These are phyloP conservation scores for Gillenia trifoliata DNA, from an alignment of 306 rosid species.

Conservation along the genomic window DNA sequence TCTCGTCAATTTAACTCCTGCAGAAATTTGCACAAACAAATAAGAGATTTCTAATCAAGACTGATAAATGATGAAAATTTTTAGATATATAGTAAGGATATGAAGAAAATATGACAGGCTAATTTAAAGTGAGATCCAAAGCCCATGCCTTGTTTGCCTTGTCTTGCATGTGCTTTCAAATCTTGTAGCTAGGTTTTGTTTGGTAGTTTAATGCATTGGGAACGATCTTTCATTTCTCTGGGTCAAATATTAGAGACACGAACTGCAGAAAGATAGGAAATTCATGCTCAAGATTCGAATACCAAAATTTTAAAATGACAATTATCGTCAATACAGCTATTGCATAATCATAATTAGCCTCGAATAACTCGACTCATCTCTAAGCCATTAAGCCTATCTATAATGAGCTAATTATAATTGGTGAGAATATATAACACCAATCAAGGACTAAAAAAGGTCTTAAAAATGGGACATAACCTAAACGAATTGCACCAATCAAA, in stretches of 20 bases:
- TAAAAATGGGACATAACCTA: neutral
- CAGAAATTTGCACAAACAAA: too few relatives aligned
- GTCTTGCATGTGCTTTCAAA: neutral
- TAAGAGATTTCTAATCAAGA: too few relatives aligned
- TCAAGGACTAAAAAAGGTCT: neutral
- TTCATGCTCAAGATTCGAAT: constrained; percentile 3
- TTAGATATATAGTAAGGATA: too few relatives aligned
- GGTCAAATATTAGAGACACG: too few relatives aligned
- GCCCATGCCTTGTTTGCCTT: too few relatives aligned
- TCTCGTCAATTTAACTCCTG: too few relatives aligned
- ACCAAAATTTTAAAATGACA: constrained; percentile 7
- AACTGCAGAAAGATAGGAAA: neutral
- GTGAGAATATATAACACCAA: neutral
- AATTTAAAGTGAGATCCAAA: too few relatives aligned
- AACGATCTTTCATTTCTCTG: constrained; percentile 1
- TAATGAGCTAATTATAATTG: too few relatives aligned
- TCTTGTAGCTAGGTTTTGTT: constrained; percentile 3
- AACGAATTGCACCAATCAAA: constrained; percentile 18
- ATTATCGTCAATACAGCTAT: constrained; percentile 10
- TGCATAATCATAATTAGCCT: neutral
- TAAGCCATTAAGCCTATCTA: neutral
- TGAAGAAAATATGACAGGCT: too few relatives aligned
- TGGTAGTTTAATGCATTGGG: neutral
- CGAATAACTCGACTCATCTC: constrained; percentile 1
- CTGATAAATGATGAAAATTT: too few relatives aligned